Base-by-base conservation (phyloP, 2,329 filamentous ascomycete species). In the Biscogniauxia mediterranea region DNA sequence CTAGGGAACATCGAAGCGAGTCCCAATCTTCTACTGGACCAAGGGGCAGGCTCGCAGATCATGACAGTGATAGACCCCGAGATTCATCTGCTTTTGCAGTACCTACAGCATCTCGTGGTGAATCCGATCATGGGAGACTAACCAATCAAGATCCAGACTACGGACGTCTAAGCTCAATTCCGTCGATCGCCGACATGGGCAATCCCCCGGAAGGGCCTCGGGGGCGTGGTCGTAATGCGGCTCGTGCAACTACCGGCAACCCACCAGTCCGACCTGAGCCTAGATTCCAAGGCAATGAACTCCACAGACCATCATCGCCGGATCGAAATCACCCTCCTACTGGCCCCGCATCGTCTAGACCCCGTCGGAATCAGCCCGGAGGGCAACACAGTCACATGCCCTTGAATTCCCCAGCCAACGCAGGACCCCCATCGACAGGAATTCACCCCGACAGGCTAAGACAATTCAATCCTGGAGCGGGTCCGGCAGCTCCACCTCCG, bases 81-180 rank as follows among this genome's bases (percentile, higher is more conserved):
- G 80, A 83, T 9, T 60, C 73, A 60, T 64, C 60, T 15, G 65
- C 69, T 60, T 84, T 77, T 70, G 78, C 72, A 65, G 75, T 68
- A 50, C 77, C 71, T 53, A 56, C 71, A 55, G 46, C 59, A 25
- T 61, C 76, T 23, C 78, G 78, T 49, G 71, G 74, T 1, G 85
- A 87, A 28, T 66, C 76, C 2, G 83, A 86, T 53, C 80, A 84
- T 66, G 78, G 79, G 46, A 77, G 81, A 64, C 67, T 80, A 20
- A 78, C 77, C 58, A 81, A 84, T 62, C 82, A 86, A 65, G 86
- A 89, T 70, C 83, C 84, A 17, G 86, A 84, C 59, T 88, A 88
- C 67, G 86, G 86, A 26, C 83, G 86, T 1, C 77, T 89, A 54
- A 88, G 85, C 63, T 76, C 81, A 1, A 79, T 82, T 55, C 77